phyloP scores from a whole-genome alignment of 257 asterid species.

The Solanum lycopersicoides region DNA sequence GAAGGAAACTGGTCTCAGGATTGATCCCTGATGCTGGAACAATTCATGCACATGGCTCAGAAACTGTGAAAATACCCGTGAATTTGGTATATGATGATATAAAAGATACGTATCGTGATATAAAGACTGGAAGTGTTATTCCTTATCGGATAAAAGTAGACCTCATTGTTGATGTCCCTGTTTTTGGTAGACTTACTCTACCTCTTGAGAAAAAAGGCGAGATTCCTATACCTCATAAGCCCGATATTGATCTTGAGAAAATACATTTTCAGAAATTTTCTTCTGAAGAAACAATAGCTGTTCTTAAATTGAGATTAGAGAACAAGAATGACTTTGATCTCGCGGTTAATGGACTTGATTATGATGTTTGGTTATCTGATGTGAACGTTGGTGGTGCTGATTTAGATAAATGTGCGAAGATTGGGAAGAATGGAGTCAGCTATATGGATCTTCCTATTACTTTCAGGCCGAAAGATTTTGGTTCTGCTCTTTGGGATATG shows the following conservation, averaged over 20 bases:
- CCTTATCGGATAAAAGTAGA: conserved; percentile 78
- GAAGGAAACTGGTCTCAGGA: conserved; percentile 77
- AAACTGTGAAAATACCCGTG: conserved; percentile 71
- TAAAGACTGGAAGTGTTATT: conserved; percentile 70
- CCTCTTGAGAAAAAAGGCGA: conserved; percentile 87
- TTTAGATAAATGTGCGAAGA: conserved; percentile 38
- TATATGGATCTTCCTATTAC: conserved; percentile 73
- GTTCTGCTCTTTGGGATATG: conserved; percentile 99
- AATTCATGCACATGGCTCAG: conserved; percentile 75
- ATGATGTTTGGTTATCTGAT: conserved; percentile 80
- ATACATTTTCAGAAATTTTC: conserved; percentile 64
- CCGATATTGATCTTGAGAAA: conserved; percentile 68
- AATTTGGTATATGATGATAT: conserved; percentile 63
- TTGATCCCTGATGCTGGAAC: conserved; percentile 95
- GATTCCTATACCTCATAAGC: conserved; percentile 83
- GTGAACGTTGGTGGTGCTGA: conserved; percentile 74
- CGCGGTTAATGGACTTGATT: conserved; percentile 70
- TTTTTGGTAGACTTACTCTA: conserved; percentile 69
- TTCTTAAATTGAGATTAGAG: conserved; percentile 74
- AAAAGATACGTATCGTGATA: conserved; percentile 61
- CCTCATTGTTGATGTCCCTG: conserved; percentile 84
- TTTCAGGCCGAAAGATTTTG: conserved; percentile 95
- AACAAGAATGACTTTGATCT: conserved; percentile 87
- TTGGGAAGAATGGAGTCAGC: conserved; percentile 55
- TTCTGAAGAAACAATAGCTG: conserved; percentile 72